Evolutionary conservation across 2,329 filamentous ascomycete species (phyloP), one percentile per base, ranked within the genome.

Genomic region (Neopestalotiopsis sp.): DNA sequence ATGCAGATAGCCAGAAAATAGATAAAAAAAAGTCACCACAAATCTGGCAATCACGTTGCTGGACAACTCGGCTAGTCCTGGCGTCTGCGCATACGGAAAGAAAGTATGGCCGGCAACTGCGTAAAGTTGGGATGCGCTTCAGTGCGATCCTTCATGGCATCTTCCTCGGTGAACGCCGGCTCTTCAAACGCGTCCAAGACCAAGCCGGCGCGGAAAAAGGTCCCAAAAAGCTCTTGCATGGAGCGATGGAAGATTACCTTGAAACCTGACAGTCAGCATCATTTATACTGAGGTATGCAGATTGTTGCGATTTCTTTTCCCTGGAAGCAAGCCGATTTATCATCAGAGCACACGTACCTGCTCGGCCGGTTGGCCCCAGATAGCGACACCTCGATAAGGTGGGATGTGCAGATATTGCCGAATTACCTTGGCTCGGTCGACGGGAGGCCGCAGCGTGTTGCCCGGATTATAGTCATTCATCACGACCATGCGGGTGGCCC

Each of bases 121-220:
- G 75, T 75, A 68, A 74, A 85, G 71, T 84, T 85, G 63, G 75
- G 72, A 34, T 76, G 80, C 0, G 79, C 75, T 64, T 82, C 76
- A 5, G 79, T 71, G 30, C 79, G 75, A 4, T 71, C 63, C 1
- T 73, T 60, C 13, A 76, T 72, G 0, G 65, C 69, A 58, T 81
- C 78, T 7, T 79, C 79, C 20, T 80, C 75, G 1, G 74, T 77
- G 67, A 86, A 86, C 2, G 81, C 80, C 0, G 82, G 81, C 74
- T 86, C 85, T 66, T 85, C 83, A 61, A 86, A 74, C 3, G 77
- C 81, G 70, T 85, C 84, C 72, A 86, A 75, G 5, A 83, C 79
- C 32, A 86, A 72, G 0, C 80, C 81, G 1, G 73, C 75, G 32
- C 74, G 74, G 72, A 85, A 84, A 70, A 86, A 86, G 4, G 76